These are phyloP conservation scores for Amoeboaphelidium protococcarum DNA, from an alignment of 371 early-diverging fungal genomes.

Conservation along the genomic window DNA sequence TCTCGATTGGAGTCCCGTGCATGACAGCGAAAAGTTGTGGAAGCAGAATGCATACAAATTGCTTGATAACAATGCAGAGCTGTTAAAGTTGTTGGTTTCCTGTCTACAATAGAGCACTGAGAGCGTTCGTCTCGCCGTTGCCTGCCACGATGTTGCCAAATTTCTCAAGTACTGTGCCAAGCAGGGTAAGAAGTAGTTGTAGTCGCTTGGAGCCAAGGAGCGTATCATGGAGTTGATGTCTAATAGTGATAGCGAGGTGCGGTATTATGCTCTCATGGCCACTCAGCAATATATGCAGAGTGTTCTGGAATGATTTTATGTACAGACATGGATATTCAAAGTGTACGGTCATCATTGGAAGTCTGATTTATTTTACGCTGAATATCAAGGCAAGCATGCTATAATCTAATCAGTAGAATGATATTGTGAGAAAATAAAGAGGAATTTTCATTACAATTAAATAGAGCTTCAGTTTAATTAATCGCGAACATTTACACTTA, in stretches of 20 bases:
- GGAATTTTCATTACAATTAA: no score
- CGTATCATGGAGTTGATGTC: slow-evolving; percentile 84
- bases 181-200: slow-evolving; percentile 61
- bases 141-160: slow-evolving; percentile 75
- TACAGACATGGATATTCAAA: no score
- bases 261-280: slow-evolving; percentile 65
- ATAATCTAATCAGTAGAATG: no score
- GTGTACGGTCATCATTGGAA: no score
- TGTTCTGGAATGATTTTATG: no score
- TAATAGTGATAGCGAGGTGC: slow-evolving; percentile 48
- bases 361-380: no score
- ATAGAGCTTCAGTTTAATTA: no score
- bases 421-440: no score
- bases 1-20: slow-evolving; percentile 79
- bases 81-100: slow-evolving; percentile 23
- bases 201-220: slow-evolving; percentile 70
- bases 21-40: slow-evolving; percentile 77
- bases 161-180: slow-evolving; percentile 56
- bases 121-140: slow-evolving; percentile 31
- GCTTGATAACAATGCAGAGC: slow-evolving; percentile 39
- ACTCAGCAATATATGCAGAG: slow-evolving; percentile 69
- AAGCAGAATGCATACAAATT: slow-evolving; percentile 48
- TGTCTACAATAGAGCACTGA: neutral
- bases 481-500: no score
- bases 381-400: no score